Conservation (phyloP, 2,329 filamentous ascomycete species). For the Trichoderma aggressivum region DNA sequence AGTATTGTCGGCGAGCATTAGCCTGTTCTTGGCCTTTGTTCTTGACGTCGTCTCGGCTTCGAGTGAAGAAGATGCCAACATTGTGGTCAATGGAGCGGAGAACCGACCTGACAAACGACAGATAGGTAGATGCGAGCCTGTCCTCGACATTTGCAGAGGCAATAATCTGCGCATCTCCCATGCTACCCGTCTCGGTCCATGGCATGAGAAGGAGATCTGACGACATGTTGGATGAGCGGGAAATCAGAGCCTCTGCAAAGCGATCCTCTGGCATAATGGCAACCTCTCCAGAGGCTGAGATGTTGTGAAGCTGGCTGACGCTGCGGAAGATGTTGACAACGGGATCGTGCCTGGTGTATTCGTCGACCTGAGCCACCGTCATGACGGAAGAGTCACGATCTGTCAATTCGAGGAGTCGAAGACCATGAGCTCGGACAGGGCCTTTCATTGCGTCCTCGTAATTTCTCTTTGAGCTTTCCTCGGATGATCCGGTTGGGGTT, state of each 20-base stretch:
- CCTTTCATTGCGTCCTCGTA: background rate
- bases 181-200: conserved; percentile 80
- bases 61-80: conserved; percentile 77
- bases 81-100: conserved; percentile 65
- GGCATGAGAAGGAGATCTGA: conserved; percentile 79
- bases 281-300: conserved; percentile 78
- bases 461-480: conserved; percentile 31
- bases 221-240: conserved; percentile 64
- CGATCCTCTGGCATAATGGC: conserved; percentile 73
- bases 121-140: conserved; percentile 53
- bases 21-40: conserved; percentile 31
- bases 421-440: conserved; percentile 69
- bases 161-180: conserved; percentile 55
- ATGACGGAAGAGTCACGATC: conserved; percentile 95
- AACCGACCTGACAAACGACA: conserved; percentile 67
- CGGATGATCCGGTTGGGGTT: background rate
- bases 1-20: conserved; percentile 50
- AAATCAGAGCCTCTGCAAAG: conserved; percentile 73
- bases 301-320: conserved; percentile 78
- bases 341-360: conserved; percentile 70
- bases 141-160: conserved; percentile 30
- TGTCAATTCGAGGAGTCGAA: conserved; percentile 83
- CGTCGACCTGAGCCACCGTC: conserved; percentile 81
- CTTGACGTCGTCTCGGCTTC: conserved; percentile 44
- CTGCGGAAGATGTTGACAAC: conserved; percentile 89